phyloP scores from a whole-genome alignment of 2,329 filamentous ascomycete species.

The Phialocephala sp. region DNA sequence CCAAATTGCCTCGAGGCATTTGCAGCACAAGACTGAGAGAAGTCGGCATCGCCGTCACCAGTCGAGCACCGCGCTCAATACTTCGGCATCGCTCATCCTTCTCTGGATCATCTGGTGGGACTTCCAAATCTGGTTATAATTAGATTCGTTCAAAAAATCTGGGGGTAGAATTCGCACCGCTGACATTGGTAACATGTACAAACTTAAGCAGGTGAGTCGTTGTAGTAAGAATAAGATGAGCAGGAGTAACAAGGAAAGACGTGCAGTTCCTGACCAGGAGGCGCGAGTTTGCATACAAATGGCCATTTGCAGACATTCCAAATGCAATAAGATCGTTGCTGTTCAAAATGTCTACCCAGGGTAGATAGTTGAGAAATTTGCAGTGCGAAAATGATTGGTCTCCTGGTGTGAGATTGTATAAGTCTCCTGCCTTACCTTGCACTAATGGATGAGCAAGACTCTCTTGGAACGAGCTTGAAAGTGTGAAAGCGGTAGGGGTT shows the following conservation, averaged over 20 bases:
- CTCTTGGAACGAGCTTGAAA: constrained; percentile 38
- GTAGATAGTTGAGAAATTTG: constrained; percentile 41
- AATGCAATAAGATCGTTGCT: constrained; percentile 40
- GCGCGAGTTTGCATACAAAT: constrained; percentile 77
- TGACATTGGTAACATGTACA: constrained; percentile 73
- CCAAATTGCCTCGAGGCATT: constrained; percentile 94
- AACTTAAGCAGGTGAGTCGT: constrained; percentile 94
- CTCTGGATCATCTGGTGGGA: constrained; percentile 88
- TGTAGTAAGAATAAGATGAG: constrained; percentile 90
- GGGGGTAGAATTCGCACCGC: constrained; percentile 56
- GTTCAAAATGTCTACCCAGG: constrained; percentile 42
- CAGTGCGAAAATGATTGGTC: constrained; percentile 36
- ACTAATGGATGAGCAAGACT: constrained; percentile 34
- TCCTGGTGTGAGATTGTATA: constrained; percentile 39
- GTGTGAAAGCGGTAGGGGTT: constrained; percentile 28
- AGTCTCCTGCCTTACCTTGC: constrained; percentile 38
- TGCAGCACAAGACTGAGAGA: constrained; percentile 86
- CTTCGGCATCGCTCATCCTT: constrained; percentile 90
- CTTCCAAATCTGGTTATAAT: constrained; percentile 68
- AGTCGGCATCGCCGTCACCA: constrained; percentile 89
- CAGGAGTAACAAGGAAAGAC: constrained; percentile 81
- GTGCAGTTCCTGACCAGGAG: constrained; percentile 86
- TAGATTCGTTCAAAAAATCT: neutral
- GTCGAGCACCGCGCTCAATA: constrained; percentile 84
- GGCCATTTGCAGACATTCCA: constrained; percentile 76